Evolutionary conservation across 2,329 filamentous ascomycete species (phyloP).

Genomic region (Aspergillus sp.): DNA sequence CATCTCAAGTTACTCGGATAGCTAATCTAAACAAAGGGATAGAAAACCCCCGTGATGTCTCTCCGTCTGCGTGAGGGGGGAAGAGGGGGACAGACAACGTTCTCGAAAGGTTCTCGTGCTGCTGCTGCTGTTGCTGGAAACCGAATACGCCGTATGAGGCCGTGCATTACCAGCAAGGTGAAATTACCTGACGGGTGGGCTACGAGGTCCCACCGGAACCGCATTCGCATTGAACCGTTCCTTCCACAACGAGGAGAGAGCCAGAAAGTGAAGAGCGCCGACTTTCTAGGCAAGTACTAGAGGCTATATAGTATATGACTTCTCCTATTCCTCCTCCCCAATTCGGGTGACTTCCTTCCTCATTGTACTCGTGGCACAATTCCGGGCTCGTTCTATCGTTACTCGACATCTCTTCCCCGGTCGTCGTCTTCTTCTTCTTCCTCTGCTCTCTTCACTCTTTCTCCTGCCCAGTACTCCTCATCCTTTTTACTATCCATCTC

Average conservation of each 20-base stretch:
- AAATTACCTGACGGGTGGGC: not conserved
- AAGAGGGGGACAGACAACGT: not conserved
- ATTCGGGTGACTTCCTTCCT: not conserved
- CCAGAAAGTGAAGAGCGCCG: not conserved
- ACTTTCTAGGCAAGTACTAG: not conserved
- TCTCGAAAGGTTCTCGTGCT: not conserved
- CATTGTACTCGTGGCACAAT: not conserved
- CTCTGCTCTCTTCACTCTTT: slow-evolving; percentile 6
- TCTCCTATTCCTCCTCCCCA: not conserved
- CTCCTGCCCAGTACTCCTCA: slow-evolving; percentile 3
- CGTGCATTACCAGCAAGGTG: not conserved
- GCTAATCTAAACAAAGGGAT: not conserved
- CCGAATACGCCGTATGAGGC: not conserved
- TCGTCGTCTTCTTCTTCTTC: slow-evolving; percentile 2
- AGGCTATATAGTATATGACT: slow-evolving; percentile 1
- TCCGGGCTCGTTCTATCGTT: slow-evolving; percentile 1
- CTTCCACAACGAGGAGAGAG: not conserved
- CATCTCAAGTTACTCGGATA: not conserved
- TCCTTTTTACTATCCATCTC: slow-evolving; percentile 4
- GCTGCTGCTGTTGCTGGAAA: not conserved
- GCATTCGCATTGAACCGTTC: not conserved
- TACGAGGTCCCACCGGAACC: not conserved
- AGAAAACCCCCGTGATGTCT: not conserved
- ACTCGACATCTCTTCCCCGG: not conserved
- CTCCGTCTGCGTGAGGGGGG: too few relatives aligned